phyloP scores from a whole-genome alignment of 495 filamentous ascomycete species.

The Cryomyces antarcticus region DNA sequence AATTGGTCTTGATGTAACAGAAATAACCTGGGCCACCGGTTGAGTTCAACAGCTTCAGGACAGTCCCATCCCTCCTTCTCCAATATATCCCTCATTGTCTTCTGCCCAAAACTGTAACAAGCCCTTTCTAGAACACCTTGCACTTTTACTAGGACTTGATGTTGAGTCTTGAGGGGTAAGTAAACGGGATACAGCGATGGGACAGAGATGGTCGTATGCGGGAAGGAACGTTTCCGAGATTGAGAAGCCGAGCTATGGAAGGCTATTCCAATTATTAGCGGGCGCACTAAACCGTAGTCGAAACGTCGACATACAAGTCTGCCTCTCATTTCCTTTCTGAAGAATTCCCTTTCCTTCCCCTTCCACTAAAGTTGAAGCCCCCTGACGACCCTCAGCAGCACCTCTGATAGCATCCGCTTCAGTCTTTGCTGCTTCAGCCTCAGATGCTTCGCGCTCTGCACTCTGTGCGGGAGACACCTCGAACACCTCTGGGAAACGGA shows the following conservation, averaged over 20 bases:
- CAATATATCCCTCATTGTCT: neutral
- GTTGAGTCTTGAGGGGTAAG: neutral
- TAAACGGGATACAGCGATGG: conserved; percentile 3
- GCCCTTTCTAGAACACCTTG: conserved; percentile 1
- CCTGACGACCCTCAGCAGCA: neutral
- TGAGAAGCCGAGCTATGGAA: neutral
- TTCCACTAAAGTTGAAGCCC: neutral
- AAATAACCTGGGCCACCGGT: neutral
- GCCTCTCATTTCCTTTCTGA: neutral
- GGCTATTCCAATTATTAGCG: neutral
- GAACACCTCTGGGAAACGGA: conserved; percentile 3
- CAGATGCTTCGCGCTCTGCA: neutral
- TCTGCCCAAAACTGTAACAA: neutral
- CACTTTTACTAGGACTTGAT: neutral
- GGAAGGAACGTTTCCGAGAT: neutral
- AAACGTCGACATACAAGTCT: neutral
- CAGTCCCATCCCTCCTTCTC: neutral
- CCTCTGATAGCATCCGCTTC: conserved; percentile 1
- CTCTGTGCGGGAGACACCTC: conserved; percentile 2
- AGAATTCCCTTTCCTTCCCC: neutral
- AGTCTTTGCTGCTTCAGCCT: neutral
- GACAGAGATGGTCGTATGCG: neutral
- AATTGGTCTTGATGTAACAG: neutral
- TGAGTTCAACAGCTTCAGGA: conserved; percentile 1
- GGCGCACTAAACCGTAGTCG: neutral